Conservation (phyloP, 192 early-diverging fungal species). For the Phlyctochytrium planicorne region DNA sequence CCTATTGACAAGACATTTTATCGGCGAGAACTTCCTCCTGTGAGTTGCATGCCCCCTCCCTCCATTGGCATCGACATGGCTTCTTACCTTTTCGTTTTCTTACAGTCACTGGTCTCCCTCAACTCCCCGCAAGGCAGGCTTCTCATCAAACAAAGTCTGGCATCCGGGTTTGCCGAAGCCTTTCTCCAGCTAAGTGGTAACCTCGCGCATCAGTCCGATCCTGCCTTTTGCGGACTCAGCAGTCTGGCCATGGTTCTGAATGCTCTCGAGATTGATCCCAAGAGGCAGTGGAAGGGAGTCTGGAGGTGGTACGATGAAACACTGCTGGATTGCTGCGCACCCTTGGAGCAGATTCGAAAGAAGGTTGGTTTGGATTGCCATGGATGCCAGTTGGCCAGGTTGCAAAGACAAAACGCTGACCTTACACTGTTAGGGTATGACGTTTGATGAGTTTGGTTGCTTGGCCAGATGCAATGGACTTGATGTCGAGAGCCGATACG, state of each 20-base stretch:
- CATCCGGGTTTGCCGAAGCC: slow-evolving; percentile 74
- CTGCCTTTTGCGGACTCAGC: slow-evolving; percentile 83
- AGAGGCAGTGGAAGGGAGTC: slow-evolving; percentile 86
- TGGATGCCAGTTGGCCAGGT: neutral
- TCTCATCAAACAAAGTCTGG: slow-evolving; percentile 78
- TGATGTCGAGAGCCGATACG: slow-evolving; percentile 58
- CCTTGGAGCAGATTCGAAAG: slow-evolving; percentile 68
- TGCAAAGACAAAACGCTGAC: too few species aligned
- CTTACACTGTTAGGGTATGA: slow-evolving; percentile 63
- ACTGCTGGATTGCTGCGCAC: slow-evolving; percentile 51
- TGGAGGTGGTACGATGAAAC: slow-evolving; percentile 81
- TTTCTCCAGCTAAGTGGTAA: slow-evolving; percentile 86
- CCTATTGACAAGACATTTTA: slow-evolving; percentile 34
- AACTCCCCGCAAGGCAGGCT: slow-evolving; percentile 73
- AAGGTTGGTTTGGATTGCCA: slow-evolving; percentile 27
- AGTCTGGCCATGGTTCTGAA: slow-evolving; percentile 85
- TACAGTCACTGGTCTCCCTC: slow-evolving; percentile 66
- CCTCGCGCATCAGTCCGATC: slow-evolving; percentile 89
- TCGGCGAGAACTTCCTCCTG: slow-evolving; percentile 35
- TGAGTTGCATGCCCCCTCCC: neutral
- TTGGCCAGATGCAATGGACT: slow-evolving; percentile 85
- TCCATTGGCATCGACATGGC: neutral
- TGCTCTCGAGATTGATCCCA: slow-evolving; percentile 86
- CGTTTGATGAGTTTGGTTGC: slow-evolving; percentile 87
- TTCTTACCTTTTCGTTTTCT: neutral